phyloP scores from a whole-genome alignment of 495 filamentous ascomycete species.

The Pseudomonodictys pantanalensis region DNA sequence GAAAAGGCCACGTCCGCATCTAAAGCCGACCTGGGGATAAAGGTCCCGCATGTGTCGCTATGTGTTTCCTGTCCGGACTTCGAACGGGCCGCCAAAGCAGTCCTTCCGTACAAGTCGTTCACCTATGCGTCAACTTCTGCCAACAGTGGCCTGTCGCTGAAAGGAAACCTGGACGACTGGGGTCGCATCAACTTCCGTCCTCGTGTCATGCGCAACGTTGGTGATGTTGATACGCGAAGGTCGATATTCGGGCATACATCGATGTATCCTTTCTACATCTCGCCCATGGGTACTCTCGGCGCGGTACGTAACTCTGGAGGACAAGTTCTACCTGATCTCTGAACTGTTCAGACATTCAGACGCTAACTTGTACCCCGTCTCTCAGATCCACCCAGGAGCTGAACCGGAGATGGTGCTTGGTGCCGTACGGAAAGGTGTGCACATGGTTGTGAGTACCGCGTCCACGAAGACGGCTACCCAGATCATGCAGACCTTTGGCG shows the following conservation, averaged over 20 bases:
- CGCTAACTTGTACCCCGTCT: too few species aligned
- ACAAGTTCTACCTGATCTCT: too few species aligned
- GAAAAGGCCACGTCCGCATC: neutral
- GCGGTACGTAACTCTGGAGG: too few species aligned
- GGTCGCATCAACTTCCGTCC: conserved; percentile 30
- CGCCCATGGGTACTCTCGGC: conserved; percentile 29
- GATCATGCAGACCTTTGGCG: conserved; percentile 11
- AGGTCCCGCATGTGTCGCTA: conserved; percentile 20
- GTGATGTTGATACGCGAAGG: conserved; percentile 13
- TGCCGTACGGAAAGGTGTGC: conserved; percentile 20
- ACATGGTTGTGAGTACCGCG: conserved; percentile 22
- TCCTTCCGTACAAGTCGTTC: conserved; percentile 19
- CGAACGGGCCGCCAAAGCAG: conserved; percentile 19
- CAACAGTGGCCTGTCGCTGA: conserved; percentile 18
- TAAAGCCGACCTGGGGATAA: neutral
- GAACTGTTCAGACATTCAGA: too few species aligned
- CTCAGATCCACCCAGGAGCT: conserved; percentile 27
- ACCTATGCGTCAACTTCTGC: conserved; percentile 31
- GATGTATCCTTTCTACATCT: conserved; percentile 31
- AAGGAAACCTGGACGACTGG: conserved; percentile 22
- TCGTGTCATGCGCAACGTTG: conserved; percentile 27
- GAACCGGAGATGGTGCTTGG: conserved; percentile 24
- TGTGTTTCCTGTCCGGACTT: conserved; percentile 26
- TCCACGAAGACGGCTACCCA: conserved; percentile 1
- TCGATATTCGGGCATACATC: conserved; percentile 19